These are phyloP conservation scores for Hygrophorus pudorinus DNA, from an alignment of 768 basidiomycete genomes.

Conservation along the genomic window DNA sequence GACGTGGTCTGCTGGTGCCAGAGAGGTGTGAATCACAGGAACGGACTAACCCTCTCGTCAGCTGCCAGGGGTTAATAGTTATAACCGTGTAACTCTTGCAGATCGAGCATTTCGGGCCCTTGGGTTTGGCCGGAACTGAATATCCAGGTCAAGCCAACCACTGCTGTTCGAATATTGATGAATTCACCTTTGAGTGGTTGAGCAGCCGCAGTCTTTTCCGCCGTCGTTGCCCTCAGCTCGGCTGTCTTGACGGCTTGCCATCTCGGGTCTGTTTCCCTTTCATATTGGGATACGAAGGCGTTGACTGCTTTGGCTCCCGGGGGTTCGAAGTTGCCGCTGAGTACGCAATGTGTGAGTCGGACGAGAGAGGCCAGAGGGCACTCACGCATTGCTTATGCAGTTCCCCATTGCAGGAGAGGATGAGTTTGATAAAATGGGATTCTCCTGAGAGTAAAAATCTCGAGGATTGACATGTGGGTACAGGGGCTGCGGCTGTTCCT, in stretches of 20 bases:
- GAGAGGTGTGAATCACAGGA: too few relatives aligned
- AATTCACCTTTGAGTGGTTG: too few relatives aligned
- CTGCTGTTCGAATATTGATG: too few relatives aligned
- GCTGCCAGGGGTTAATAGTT: slow-evolving; percentile 13
- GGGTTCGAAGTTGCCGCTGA: slow-evolving; percentile 11
- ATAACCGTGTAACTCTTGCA: slow-evolving; percentile 11
- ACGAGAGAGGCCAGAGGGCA: too few relatives aligned
- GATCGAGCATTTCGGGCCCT: slow-evolving; percentile 12
- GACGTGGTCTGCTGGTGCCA: too few relatives aligned
- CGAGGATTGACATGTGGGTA: too few relatives aligned
- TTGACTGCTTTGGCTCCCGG: slow-evolving; percentile 9
- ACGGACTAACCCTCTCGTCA: slow-evolving; percentile 5
- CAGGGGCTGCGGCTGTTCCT: too few relatives aligned
- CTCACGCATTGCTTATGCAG: too few relatives aligned
- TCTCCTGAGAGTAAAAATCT: too few relatives aligned
- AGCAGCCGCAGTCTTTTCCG: slow-evolving; percentile 6
- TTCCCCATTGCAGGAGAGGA: too few relatives aligned
- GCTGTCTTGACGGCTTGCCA: slow-evolving; percentile 6
- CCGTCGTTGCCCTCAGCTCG: slow-evolving; percentile 4
- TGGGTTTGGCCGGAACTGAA: slow-evolving; percentile 6
- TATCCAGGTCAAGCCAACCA: not conserved
- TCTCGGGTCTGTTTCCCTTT: slow-evolving; percentile 8
- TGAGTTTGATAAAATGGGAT: too few relatives aligned
- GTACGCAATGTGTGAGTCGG: not conserved
- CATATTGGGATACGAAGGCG: not conserved